Conservation (phyloP, 331 rosid species). For the Quercus lobata region DNA sequence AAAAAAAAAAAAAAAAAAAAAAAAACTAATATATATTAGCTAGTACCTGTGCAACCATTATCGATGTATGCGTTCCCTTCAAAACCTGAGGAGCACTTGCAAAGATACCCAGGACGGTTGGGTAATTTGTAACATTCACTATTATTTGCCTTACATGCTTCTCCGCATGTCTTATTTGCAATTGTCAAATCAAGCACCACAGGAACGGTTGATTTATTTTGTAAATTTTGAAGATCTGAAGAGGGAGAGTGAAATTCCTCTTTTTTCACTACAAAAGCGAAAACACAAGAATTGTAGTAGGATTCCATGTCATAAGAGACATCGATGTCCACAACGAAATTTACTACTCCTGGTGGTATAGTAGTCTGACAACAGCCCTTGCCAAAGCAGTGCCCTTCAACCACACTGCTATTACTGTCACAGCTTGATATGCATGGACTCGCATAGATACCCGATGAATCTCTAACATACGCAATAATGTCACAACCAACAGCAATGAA, state of each 20-base stretch:
- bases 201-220: fast-evolving
- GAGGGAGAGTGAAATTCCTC: fast-evolving
- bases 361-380: neutral
- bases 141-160: too few species aligned
- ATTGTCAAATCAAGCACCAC: too few species aligned
- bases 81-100: neutral
- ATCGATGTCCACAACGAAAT: fast-evolving
- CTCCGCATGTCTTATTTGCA: too few species aligned
- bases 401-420: too few species aligned
- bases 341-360: too few species aligned
- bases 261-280: neutral
- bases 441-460: fast-evolving
- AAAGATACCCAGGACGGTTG: neutral
- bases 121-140: fast-evolving
- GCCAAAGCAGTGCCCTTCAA: fast-evolving
- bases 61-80: neutral
- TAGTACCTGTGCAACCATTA: too few species aligned
- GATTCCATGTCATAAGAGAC: too few species aligned
- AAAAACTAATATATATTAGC: too few species aligned
- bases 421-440: fast-evolving
- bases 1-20: too few species aligned
- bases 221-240: too few species aligned
- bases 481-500: neutral
- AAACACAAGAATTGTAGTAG: fast-evolving
- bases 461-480: fast-evolving